Evolutionary conservation across 2,329 filamentous ascomycete species (phyloP).

Genomic region (Plenodomus tracheiphilus): DNA sequence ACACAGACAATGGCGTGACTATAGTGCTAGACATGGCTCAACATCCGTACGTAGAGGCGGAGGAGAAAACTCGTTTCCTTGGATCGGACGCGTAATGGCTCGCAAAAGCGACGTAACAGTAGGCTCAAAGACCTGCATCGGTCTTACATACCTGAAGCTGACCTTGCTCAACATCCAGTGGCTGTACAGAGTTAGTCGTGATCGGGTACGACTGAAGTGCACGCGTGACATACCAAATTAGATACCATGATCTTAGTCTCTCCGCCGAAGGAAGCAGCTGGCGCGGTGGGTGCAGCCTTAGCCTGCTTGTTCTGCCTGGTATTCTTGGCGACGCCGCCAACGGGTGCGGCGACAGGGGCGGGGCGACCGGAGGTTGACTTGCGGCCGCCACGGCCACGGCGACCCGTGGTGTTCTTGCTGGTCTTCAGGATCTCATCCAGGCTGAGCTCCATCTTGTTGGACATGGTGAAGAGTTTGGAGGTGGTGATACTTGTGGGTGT

Average conservation of each 20-base stretch:
- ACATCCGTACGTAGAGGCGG: constrained; percentile 26
- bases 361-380: constrained; percentile 53
- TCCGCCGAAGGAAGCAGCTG: constrained; percentile 60
- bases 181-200: constrained; percentile 64
- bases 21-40: constrained; percentile 32
- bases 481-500: constrained; percentile 7
- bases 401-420: constrained; percentile 46
- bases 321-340: constrained; percentile 85
- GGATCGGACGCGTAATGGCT: constrained; percentile 40
- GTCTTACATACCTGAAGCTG: constrained; percentile 99
- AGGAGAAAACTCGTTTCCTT: constrained; percentile 26
- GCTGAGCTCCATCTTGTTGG: constrained; percentile 90
- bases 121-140: constrained; percentile 56
- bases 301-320: constrained; percentile 62
- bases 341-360: constrained; percentile 66
- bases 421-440: constrained; percentile 95
- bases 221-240: constrained; percentile 78
- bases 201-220: not conserved
- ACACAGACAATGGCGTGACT: constrained; percentile 33
- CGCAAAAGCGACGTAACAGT: constrained; percentile 34
- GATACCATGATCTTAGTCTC: constrained; percentile 98
- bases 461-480: constrained; percentile 28
- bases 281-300: constrained; percentile 66
- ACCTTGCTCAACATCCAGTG: constrained; percentile 91
- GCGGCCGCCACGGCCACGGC: constrained; percentile 53